Evolutionary conservation across 805 yeast species (phyloP), one percentile per base, ranked within the genome.

Genomic region (Schwanniomyces yamadae): DNA sequence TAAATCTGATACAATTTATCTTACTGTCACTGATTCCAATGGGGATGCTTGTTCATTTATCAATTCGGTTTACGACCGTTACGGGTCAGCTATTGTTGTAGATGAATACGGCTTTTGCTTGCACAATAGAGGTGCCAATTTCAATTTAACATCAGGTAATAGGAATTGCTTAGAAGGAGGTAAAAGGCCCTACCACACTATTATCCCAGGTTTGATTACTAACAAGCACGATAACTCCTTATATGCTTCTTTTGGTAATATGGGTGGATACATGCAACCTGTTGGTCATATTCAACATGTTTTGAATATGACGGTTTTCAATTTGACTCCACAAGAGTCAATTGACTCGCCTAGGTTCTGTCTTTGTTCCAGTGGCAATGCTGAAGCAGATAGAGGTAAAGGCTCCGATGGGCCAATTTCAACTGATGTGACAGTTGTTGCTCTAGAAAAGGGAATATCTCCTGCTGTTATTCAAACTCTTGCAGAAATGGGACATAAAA

Each of bases 191-290:
- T 85, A 84, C 57, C 95, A 86, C 51, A 86, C 95, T 0, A 85
- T 85, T 40, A 84, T 85, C 40, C 95, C 95, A 1, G 86, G 88
- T 0, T 73, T 85, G 80, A 74, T 85, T 20, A 85, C 95, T 10
- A 63, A 58, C 20, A 42, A 41, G 4, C 69, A 63, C 18, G 75
- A 74, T 18, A 58, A 55, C 13, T 47, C 52, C 4, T 58, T 85
- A n/a, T 80, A 70, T 49, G 88, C 89, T 1, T 62, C 82, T n/a
- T 81, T 71, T 47, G 93, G 91, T 33, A 84, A 82, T 42, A 84
- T 84, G 88, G 95, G 95, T 12, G 95, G 91, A 0, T 85, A 79
- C 62, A 84, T 81, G 66, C 95, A 86, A 56, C 95, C 95, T 3
- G 87, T 83, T 48, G 90, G 90, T 2, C 95, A 85, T 48, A 78